Conservation (phyloP, 2,329 filamentous ascomycete genomes). For the Pseudogymnoascus sp. region DNA sequence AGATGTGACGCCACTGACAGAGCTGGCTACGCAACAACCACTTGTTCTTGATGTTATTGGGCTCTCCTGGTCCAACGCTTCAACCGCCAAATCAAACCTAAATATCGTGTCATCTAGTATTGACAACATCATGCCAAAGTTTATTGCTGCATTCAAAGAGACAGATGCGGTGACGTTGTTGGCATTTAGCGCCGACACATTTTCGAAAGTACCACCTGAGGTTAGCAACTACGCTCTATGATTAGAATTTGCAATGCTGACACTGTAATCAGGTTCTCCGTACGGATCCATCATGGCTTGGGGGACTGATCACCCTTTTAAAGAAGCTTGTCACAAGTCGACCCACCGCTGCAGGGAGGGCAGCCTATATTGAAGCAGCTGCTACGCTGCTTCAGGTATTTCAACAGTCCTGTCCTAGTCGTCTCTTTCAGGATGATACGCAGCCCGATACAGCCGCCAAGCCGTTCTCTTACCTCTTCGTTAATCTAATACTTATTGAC, state of each 20-base stretch:
- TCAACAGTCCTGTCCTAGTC: constrained; percentile 34
- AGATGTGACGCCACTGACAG: constrained; percentile 46
- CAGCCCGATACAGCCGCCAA: constrained; percentile 31
- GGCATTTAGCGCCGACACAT: constrained; percentile 44
- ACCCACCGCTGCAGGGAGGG: constrained; percentile 45
- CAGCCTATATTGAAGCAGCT: constrained; percentile 50
- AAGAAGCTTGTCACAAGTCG: constrained; percentile 45
- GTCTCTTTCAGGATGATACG: constrained; percentile 43
- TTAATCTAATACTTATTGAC: constrained; percentile 59
- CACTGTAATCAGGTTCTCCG: constrained; percentile 36
- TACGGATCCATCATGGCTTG: constrained; percentile 45
- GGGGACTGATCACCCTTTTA: constrained; percentile 38
- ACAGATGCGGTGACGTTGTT: constrained; percentile 54
- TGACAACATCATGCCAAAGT: constrained; percentile 36
- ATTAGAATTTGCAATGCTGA: neutral
- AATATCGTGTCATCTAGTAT: constrained; percentile 33
- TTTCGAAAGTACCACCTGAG: constrained; percentile 40
- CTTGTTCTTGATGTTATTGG: constrained; percentile 47
- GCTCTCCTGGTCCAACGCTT: constrained; percentile 48
- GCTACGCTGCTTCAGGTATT: constrained; percentile 50
- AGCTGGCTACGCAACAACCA: constrained; percentile 46
- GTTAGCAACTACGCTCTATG: constrained; percentile 30
- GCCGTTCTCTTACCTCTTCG: constrained; percentile 52
- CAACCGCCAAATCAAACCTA: constrained; percentile 25
- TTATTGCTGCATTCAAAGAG: constrained; percentile 46